Conservation (phyloP, 768 basidiomycete species). For the Tubosaeta sp. region DNA sequence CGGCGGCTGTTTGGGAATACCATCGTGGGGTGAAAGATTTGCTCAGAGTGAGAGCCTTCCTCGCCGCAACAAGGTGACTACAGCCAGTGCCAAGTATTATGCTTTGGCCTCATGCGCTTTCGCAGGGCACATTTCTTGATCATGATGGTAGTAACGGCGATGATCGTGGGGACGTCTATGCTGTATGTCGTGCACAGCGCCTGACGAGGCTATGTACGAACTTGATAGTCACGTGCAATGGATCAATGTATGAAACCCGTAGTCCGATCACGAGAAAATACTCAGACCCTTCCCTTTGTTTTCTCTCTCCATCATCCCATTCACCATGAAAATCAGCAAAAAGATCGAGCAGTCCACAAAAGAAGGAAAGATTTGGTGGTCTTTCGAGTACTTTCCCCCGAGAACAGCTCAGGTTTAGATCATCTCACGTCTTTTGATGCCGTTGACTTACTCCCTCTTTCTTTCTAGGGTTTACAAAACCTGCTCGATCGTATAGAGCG, state of each 20-base stretch:
- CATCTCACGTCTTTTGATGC: slow-evolving; percentile 1
- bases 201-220: slow-evolving; percentile 3
- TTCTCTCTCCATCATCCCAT: slow-evolving; percentile 6
- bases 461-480: slow-evolving; percentile 63
- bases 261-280: slow-evolving; percentile 23
- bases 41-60: slow-evolving; percentile 54
- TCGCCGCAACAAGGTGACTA: slow-evolving; percentile 50
- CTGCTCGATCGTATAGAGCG: slow-evolving; percentile 97
- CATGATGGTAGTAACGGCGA: slow-evolving; percentile 44
- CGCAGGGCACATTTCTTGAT: slow-evolving; percentile 49
- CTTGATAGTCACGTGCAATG: slow-evolving; percentile 18
- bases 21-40: slow-evolving; percentile 54
- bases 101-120: slow-evolving; percentile 1
- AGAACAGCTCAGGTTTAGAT: slow-evolving; percentile 80
- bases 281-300: slow-evolving; percentile 21
- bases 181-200: slow-evolving; percentile 39
- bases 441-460: not conserved
- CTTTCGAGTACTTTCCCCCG: slow-evolving; percentile 98
- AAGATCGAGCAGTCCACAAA: slow-evolving; percentile 84
- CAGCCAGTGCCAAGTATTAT: slow-evolving; percentile 12
- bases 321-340: slow-evolving; percentile 86
- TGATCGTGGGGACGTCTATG: slow-evolving; percentile 51
- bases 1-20: slow-evolving; percentile 65
- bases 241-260: slow-evolving; percentile 4
- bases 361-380: slow-evolving; percentile 93